Base-by-base conservation (phyloP, 345 rosid genomes). In the Aurinia saxatilis region DNA sequence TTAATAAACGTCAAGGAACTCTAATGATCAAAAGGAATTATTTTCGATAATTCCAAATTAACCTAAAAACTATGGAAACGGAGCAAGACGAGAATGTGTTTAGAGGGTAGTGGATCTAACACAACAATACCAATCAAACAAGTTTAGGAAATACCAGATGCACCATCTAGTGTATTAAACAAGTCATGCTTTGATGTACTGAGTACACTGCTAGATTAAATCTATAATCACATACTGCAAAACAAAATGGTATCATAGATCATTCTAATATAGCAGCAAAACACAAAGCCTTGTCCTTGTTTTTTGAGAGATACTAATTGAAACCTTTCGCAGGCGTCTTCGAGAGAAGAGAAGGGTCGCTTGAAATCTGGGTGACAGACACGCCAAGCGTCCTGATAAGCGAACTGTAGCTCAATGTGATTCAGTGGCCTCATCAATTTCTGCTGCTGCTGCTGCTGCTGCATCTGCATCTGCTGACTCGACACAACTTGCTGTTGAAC, bases 241-340 rank as follows among this genome's bases (percentile, higher is more conserved):
- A 27, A 27, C 31, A 58, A 56, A 25, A 23, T 25, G 21, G 35
- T 25, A 50, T 30, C 14, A 15, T 15, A 16, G 6, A 37, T 9
- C 34, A 37, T 5, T 37, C 19, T 5, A 55, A 21, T 21, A 52
- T 25, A 27, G 1, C 31, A 5, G 31, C 4, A 27, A 27, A 27
- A 46, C 63, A 27, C 7, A 55, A 13, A 62, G 36, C n/a, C 35
- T 36, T 6, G 3, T 31, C 17, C 46, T 16, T 21, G 1, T 13
- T 23, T n/a, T 11, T 47, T 6, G 12, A 31, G 23, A 31, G 19
- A 30, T 2, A 50, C 27, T 10, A 31, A 51, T 10, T 60, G 10
- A n/a, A 69, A 93, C 99, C 99, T 93, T 61, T 93, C 97, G 73
- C 99, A 93, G 41, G 95, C 99, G 51, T 90, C 96, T 42, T 87